Conservation (phyloP, 306 rosid genomes). For the Glycine tomentella region DNA sequence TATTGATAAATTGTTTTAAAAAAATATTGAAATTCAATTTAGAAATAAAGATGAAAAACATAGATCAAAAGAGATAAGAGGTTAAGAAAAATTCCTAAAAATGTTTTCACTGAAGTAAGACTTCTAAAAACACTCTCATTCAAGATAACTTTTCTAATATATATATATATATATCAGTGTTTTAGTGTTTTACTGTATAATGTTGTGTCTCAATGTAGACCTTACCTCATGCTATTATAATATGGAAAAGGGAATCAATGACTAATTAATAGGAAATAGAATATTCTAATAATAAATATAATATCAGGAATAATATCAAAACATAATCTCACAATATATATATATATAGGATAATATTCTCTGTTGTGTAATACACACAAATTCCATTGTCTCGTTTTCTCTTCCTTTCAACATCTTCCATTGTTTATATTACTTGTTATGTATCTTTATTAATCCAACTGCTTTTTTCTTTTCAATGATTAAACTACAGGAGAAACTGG, state of each 20-base stretch:
- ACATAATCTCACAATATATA: not conserved
- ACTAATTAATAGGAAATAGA: too few relatives aligned
- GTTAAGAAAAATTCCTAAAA: not conserved
- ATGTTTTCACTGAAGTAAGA: not conserved
- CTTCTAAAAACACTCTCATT: not conserved
- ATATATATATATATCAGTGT: too few relatives aligned
- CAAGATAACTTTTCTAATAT: not conserved
- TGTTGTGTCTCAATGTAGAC: too few relatives aligned
- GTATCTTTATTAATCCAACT: constrained; percentile 29
- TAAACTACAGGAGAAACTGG: constrained; percentile 81
- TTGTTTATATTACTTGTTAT: not conserved
- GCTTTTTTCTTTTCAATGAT: constrained; percentile 20
- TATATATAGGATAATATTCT: not conserved
- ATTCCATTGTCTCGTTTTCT: not conserved
- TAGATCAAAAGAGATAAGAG: not conserved
- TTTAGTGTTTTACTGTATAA: too few relatives aligned
- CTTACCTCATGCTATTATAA: too few relatives aligned
- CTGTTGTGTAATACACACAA: not conserved
- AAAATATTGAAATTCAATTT: not conserved
- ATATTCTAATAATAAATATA: too few relatives aligned
- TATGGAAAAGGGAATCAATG: too few relatives aligned
- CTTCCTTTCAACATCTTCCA: not conserved
- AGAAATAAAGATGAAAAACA: not conserved
- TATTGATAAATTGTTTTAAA: too few relatives aligned
- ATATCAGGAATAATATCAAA: too few relatives aligned